Conservation (phyloP, 768 basidiomycete genomes). For the Russula foetens region DNA sequence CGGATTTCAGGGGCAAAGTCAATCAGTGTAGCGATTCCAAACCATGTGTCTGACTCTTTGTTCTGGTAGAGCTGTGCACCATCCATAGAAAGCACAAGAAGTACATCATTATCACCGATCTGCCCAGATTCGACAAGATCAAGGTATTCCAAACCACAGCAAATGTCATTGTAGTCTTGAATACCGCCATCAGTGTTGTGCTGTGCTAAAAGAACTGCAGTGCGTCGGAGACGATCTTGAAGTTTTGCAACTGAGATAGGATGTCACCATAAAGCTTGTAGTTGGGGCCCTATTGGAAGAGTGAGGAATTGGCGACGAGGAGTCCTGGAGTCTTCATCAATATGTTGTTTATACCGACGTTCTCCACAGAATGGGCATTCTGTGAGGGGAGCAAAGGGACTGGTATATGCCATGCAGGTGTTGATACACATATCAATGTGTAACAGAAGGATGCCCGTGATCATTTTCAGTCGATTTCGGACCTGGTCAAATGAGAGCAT, state of each 20-base stretch:
- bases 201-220: too few species aligned
- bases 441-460: too few species aligned
- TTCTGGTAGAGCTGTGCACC: background rate
- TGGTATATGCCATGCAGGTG: background rate
- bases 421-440: too few species aligned
- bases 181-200: too few species aligned
- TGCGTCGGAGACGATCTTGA: too few species aligned
- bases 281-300: background rate
- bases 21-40: background rate
- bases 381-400: background rate
- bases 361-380: background rate
- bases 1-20: background rate
- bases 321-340: background rate
- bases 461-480: too few species aligned
- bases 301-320: background rate
- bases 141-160: too few species aligned
- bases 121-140: background rate
- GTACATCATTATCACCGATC: background rate
- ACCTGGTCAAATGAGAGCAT: background rate
- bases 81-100: background rate
- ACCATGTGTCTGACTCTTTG: background rate
- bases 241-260: too few species aligned
- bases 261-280: background rate
- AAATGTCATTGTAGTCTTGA: too few species aligned
- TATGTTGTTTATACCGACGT: background rate